Evolutionary conservation across 2,329 filamentous ascomycete species (phyloP), one percentile per base, ranked within the genome.

Genomic region (Cordyceps fumosorosea): DNA sequence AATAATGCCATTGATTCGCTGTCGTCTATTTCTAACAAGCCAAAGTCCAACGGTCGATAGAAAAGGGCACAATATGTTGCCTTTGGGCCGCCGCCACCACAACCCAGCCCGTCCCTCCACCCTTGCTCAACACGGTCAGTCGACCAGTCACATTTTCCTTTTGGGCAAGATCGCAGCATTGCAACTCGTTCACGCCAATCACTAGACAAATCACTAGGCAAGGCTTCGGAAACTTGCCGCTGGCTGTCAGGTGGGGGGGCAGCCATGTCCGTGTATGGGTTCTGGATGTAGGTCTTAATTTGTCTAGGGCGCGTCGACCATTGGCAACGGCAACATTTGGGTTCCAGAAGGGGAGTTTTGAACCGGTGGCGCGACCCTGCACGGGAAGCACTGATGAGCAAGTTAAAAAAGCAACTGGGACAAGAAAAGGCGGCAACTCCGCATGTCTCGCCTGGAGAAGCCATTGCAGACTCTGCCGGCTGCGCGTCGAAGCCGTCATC

Each of bases 61-160:
- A 29, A 55, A 12, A 18, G 29, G 54, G 26, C 24, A 47, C 18
- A 42, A 29, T 26, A 48, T 29, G 54, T 47, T 42, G 45, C 40
- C 16, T 56, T 42, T 29, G 6, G 54, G 26, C 42, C 34, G 44
- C 54, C 24, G 32, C 32, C 29, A 24, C 56, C 3, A 29, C 56
- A 18, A 29, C 32, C 45, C 12, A 50, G 10, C n/a, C 18, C 7
- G 22, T 34, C 55, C 55, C 10, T 24, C 11, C 12, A 5, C 44
- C 40, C 29, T 50, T 24, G 44, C 45, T 50, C 34, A n/a, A 18
- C 40, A 44, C 14, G 29, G 45, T 22, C 40, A 32, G 11, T 58
- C 16, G 56, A 58, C 56, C 37, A 50, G 56, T 58, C 56, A 58
- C 45, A 50, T 50, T 58, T 57, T 24, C 40, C 24, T 26, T 44